Base-by-base conservation (phyloP, 73 alveolate species). In the Blepharisma stoltei region DNA sequence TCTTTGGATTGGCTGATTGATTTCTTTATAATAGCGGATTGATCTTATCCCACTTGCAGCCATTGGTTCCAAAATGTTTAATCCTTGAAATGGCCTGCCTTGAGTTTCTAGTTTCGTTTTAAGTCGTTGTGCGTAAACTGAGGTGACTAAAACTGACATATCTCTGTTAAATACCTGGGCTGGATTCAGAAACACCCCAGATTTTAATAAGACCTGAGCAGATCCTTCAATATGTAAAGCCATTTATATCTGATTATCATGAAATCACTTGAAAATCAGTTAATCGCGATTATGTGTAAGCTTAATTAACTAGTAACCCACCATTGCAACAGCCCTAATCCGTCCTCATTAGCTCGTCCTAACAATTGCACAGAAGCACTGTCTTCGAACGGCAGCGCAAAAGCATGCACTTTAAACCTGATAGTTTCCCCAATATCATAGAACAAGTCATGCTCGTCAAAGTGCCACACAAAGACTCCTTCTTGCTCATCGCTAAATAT, bases 31-130 rank as follows among this genome's bases (percentile, higher is more conserved):
- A 76, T 92, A 94, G 53, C 99, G 84, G 53, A 92, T 87, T 25
- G 95, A 82, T 52, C 99, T 69, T 54, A 94, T 83, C 0, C 99
- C 99, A 6, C 96, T 94, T 8, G 99, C 99, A 70, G 98, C 88
- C 55, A 94, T 80, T 6, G 97, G 97, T 60, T 94, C 99, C 50
- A 89, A 86, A 27, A 94, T 90, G 46, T 76, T 68, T 60, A 92
- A 68, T 54, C 94, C 92, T n/a, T 88, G 75, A 46, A 71, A 88
- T 9, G 84, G 70, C 67, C 78, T 69, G 18, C 81, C 67, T 55
- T 92, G 83, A 70, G 65, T 27, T 76, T 83, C 92, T 43, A 78
- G 69, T 68, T 75, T 71, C 82, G 81, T 89, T 77, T 69, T 71
- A 65, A 49, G 84, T 54, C 75, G 82, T 47, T 70, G 88, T 81